Percentiles rank a stretch among this genome's conserved stretches.
These are phyloP conservation scores for Cucurbita argyrosperma DNA, from an alignment of 306 rosid genomes.

Conservation along the genomic window DNA sequence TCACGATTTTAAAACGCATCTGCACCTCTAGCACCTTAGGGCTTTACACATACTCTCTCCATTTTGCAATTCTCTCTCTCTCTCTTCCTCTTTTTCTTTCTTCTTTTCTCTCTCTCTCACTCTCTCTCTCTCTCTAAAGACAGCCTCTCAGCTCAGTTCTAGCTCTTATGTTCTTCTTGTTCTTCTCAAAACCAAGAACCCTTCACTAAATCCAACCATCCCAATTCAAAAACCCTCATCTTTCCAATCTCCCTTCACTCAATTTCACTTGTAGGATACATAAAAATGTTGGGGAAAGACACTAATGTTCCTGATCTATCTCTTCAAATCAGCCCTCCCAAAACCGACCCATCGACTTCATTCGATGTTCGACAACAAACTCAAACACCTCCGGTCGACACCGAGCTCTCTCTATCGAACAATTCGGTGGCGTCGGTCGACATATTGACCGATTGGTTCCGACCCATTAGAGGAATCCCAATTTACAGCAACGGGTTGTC, in stretches of 20 bases:
- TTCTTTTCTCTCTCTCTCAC: background rate
- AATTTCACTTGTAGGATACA: background rate
- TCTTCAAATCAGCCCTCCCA: conserved; percentile 64
- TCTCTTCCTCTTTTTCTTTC: background rate
- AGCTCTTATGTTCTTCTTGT: background rate
- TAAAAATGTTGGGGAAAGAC: background rate
- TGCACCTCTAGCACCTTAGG: too few relatives aligned
- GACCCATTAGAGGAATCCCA: conserved; percentile 57
- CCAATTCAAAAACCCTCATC: background rate
- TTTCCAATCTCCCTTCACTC: background rate
- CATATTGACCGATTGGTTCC: conserved; percentile 12
- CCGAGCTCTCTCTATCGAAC: conserved; percentile 32
- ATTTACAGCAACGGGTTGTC: conserved; percentile 26
- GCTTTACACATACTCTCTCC: background rate
- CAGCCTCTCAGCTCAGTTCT: too few relatives aligned
- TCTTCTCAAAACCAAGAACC: background rate
- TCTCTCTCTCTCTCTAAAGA: background rate
- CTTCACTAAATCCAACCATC: background rate
- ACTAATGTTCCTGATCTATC: conserved; percentile 62
- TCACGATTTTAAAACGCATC: too few relatives aligned
- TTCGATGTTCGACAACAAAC: conserved; percentile 37
- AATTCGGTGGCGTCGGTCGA: conserved; percentile 8
- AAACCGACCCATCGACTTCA: conserved; percentile 30
- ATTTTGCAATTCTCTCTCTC: background rate
- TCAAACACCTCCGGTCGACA: background rate